Evolutionary conservation across 2,329 filamentous ascomycete species (phyloP).

Genomic region (Curvularia spicifera): DNA sequence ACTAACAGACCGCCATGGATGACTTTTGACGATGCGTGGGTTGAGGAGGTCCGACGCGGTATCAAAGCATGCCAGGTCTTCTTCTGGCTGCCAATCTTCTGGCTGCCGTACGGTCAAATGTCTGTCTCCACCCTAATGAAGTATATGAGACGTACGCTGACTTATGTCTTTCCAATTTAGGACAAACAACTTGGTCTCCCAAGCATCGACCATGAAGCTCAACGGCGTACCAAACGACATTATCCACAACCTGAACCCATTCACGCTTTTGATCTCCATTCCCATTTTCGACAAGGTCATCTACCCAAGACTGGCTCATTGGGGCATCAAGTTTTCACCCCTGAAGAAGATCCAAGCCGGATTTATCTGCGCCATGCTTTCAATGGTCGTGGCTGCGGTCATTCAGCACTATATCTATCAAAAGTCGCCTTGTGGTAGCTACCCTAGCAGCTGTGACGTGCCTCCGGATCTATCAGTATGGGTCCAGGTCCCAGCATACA

Average conservation of each 20-base stretch:
- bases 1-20: slow-evolving; percentile 70
- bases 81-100: slow-evolving; percentile 57
- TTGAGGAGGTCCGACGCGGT: slow-evolving; percentile 59
- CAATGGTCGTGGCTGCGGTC: slow-evolving; percentile 63
- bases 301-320: slow-evolving; percentile 70
- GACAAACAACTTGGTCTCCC: slow-evolving; percentile 63
- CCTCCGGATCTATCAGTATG: slow-evolving; percentile 58
- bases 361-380: slow-evolving; percentile 69
- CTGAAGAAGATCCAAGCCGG: slow-evolving; percentile 76
- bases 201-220: slow-evolving; percentile 59
- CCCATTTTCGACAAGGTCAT: slow-evolving; percentile 67
- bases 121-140: neutral
- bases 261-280: slow-evolving; percentile 76
- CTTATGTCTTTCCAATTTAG: slow-evolving; percentile 46
- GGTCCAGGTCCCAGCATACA: slow-evolving; percentile 58
- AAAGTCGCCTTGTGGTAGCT: slow-evolving; percentile 52
- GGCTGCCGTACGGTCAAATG: slow-evolving; percentile 67
- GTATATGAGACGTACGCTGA: neutral
- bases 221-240: slow-evolving; percentile 77
- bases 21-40: slow-evolving; percentile 81
- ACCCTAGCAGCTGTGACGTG: slow-evolving; percentile 44
- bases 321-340: slow-evolving; percentile 70
- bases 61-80: slow-evolving; percentile 41
- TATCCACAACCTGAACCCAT: slow-evolving; percentile 76
- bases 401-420: slow-evolving; percentile 64